phyloP scores from a whole-genome alignment of 78 protist species.

The Guillardia theta region DNA sequence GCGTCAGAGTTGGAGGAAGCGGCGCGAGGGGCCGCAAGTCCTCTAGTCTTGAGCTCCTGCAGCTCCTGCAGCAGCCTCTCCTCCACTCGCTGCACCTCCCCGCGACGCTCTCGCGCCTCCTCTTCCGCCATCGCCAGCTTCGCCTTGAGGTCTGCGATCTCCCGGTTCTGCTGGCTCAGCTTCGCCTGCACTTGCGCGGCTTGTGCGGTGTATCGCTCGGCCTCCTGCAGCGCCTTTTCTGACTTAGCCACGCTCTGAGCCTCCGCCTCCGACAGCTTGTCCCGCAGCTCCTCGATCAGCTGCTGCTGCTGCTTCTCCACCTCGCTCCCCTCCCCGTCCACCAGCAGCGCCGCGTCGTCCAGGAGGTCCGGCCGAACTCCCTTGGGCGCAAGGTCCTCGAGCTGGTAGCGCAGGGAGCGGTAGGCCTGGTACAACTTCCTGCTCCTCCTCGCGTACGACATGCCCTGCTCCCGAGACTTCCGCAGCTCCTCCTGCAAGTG shows the following conservation, averaged over 20 bases:
- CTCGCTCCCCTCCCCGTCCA: neutral
- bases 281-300: conserved; percentile 40
- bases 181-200: conserved; percentile 6
- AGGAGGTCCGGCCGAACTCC: neutral
- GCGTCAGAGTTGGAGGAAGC: neutral
- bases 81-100: neutral
- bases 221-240: neutral
- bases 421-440: conserved; percentile 20
- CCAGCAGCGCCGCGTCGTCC: conserved; percentile 15
- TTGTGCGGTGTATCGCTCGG: neutral
- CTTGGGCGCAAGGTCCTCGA: conserved; percentile 35
- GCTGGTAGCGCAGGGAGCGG: conserved; percentile 36
- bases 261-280: neutral
- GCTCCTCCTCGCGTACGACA: neutral
- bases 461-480: neutral
- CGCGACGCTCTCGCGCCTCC: neutral
- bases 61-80: conserved; percentile 5
- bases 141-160: neutral
- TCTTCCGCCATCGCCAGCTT: neutral
- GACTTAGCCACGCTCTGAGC: neutral
- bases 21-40: neutral
- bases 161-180: neutral
- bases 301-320: neutral
- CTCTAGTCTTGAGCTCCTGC: neutral
- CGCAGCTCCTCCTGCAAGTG: neutral